Percentiles rank a stretch among this genome's conserved stretches.
Conservation (phyloP, 805 yeast species). For the Millerozyma acaciae region DNA sequence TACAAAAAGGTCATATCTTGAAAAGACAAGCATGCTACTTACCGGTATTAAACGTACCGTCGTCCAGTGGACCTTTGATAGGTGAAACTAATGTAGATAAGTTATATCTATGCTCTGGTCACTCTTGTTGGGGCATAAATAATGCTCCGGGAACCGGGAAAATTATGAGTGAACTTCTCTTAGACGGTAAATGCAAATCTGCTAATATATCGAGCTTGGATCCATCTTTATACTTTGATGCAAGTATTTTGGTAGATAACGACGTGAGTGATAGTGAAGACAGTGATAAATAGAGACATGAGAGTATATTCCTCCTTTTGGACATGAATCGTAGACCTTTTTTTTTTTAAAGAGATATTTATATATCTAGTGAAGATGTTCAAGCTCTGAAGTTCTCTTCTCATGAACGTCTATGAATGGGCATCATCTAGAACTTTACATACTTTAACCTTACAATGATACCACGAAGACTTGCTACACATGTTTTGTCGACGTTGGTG, state of each 20-base stretch:
- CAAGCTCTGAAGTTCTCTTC: no score
- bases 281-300: neutral
- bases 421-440: no score
- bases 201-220: slow-evolving; percentile 81
- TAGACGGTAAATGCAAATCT: slow-evolving; percentile 76
- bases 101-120: slow-evolving; percentile 83
- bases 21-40: slow-evolving; percentile 92
- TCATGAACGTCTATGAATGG: no score
- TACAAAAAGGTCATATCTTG: slow-evolving; percentile 69
- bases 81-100: slow-evolving; percentile 89
- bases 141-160: slow-evolving; percentile 98
- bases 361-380: no score
- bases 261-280: slow-evolving; percentile 10
- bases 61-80: slow-evolving; percentile 87
- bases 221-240: slow-evolving; percentile 85
- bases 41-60: slow-evolving; percentile 91
- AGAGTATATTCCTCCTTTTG: neutral
- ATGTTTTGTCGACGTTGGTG: no score
- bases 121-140: slow-evolving; percentile 98
- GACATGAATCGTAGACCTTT: neutral
- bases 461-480: no score
- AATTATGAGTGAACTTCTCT: slow-evolving; percentile 76
- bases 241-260: slow-evolving; percentile 39
- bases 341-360: no score
- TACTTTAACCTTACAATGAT: no score